Base-by-base conservation (phyloP, 2,329 filamentous ascomycete species). In the Keithomyces neogunnii region DNA sequence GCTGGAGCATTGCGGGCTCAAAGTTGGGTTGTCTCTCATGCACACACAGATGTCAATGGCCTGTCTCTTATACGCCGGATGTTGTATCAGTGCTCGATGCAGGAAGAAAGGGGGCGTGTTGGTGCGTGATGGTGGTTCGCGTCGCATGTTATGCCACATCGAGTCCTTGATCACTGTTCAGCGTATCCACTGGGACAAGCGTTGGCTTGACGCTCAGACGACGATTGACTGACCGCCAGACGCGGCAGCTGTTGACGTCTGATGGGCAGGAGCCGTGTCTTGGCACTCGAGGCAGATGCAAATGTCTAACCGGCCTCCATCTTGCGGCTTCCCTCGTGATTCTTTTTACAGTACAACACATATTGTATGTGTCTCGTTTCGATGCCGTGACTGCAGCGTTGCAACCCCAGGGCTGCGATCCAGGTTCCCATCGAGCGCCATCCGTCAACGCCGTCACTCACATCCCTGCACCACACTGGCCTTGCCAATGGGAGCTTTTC, bases 181-280 rank as follows among this genome's bases (percentile, higher is more conserved):
- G 29, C 29, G 11, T 19, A 26, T 19, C 42, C 47, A 29, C 43
- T 43, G 38, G 43, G 8, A 31, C 40, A n/a, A 30, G 9, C 26
- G 47, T 31, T 30, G 32, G 38, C 39, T 30, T 32, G 47, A 29
- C 43, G 51, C 47, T 52, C 47, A 32, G 47, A 47, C 51, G 6
- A 28, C 39, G 8, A 6, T 4, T 5, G 10, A 44, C 40, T 44
- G 39, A 42, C 39, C 39, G 39, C 39, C 39, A 42, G 10, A 42
- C 19, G 39, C 39, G n/a, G n/a, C 28, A 13, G 28, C 19, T 13
- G 9, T 38, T 11, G 36, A n/a, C 11, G 2, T 38, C 11, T 42
- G 4, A 42, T 28, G 19, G 5, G 39, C 5, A 28, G n/a, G 39
- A 42, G n/a, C 28, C 19, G 4, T 28, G 19, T 42, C 39, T 28